Conservation (phyloP, 345 rosid species). For the Eucalyptus cladocalyx region DNA sequence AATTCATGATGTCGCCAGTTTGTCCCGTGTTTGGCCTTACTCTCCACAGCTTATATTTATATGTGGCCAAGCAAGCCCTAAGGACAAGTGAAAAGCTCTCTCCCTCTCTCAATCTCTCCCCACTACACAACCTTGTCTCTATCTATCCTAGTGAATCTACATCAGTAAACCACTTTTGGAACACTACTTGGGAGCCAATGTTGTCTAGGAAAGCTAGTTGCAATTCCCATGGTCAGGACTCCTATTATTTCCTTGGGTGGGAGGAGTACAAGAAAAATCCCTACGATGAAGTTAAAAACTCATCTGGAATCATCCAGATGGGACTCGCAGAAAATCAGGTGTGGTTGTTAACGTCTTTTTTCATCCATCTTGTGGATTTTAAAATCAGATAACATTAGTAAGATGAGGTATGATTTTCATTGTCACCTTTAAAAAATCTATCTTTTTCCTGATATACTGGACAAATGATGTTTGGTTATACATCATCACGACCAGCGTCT, state of each 20-base stretch:
- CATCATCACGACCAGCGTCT: background rate
- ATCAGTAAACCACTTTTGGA: background rate
- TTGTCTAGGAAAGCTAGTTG: constrained; percentile 57
- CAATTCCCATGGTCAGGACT: constrained; percentile 71
- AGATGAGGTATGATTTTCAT: background rate
- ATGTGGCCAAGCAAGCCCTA: background rate
- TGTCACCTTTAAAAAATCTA: background rate
- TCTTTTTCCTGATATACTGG: background rate
- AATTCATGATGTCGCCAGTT: background rate
- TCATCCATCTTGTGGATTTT: background rate
- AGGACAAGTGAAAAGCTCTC: background rate
- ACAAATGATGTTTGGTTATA: background rate
- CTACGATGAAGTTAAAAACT: constrained; percentile 40
- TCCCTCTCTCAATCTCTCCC: background rate
- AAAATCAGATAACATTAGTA: background rate
- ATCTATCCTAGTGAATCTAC: background rate
- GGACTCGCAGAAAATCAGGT: constrained; percentile 96
- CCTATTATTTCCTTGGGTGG: constrained; percentile 83
- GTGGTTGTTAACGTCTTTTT: background rate
- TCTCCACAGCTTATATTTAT: background rate
- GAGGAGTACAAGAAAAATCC: constrained; percentile 63
- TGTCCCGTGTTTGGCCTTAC: background rate
- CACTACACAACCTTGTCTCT: background rate
- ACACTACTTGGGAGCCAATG: constrained; percentile 6
- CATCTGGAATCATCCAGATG: constrained; percentile 82